Base-by-base conservation (phyloP, 1,284 basidiomycete species). In the Boletus holoroseus region DNA sequence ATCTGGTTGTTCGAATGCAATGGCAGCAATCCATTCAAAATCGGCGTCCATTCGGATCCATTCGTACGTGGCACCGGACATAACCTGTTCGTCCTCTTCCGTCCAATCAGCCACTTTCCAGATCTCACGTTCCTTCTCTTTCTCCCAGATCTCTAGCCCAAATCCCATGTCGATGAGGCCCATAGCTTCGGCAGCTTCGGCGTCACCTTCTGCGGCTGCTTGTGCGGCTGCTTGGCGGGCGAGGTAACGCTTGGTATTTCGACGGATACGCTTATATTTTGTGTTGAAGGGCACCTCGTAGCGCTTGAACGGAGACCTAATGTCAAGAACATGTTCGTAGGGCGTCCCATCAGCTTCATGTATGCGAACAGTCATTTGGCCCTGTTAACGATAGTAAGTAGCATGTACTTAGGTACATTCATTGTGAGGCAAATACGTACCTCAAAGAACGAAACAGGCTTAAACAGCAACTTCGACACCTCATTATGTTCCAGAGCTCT, bases 41-140 rank as follows among this genome's bases (percentile, higher is more conserved):
- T 99, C 96, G 16, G 96, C 93, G 67, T 99, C 96, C 76, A 99
- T 91, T 53, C 96, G 79, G 58, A 99, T 99, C 96, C 96, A 99
- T 71, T 99, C 96, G 72, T 98, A 99, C 1, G 91, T 94, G 55
- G 94, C 94, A 37, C 88, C 91, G 54, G 85, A 85, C 91, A 98
- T 97, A 41, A 81, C 78, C 54, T 85, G 83, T 64, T 97, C 95
- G 57, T 98, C 94, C 61, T 96, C 93, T 64, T 97, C 95, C 5
- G 89, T 94, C 96, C 94, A 99, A 68, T 98, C 96, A 11, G 89
- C 89, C 2, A 99, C 94, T 63, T 88, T 89, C 94, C 96, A 99
- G 55, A 88, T 85, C 64, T 91, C 86, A 47, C 94, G 84, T 65
- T 96, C 91, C 58, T 83, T 78, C 63, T 94, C 90, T 58, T 94